Percentiles rank a stretch among this genome's conserved stretches.
Conservation (phyloP, 495 filamentous ascomycete genomes). For the Durotheca rogersii region DNA sequence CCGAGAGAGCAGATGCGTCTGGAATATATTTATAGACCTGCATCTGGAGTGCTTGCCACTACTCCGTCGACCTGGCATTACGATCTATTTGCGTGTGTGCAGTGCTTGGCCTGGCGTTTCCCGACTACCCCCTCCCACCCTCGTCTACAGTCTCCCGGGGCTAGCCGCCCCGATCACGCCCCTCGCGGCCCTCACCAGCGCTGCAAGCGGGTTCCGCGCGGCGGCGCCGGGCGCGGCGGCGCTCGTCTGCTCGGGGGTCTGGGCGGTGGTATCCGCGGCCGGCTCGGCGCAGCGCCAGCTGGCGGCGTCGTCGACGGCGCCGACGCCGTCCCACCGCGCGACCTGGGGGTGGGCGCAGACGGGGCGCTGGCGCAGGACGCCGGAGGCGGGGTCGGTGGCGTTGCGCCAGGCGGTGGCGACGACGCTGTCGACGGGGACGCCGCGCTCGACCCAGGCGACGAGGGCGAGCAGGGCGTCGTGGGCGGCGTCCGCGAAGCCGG, state of each 20-base stretch:
- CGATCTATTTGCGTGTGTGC: no score
- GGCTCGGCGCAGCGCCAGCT: constrained; percentile 33
- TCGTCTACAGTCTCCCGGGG: no score
- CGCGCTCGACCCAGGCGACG: constrained; percentile 51
- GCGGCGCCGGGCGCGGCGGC: no score
- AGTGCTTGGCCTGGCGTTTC: no score
- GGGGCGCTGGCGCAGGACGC: constrained; percentile 39
- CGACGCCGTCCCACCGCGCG: constrained; percentile 28
- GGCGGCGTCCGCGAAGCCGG: constrained; percentile 46
- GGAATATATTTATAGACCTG: no score
- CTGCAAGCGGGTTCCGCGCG: not conserved
- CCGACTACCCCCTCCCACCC: no score
- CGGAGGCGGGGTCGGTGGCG: constrained; percentile 26
- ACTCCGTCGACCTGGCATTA: no score
- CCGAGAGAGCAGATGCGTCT: no score
- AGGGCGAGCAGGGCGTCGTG: constrained; percentile 50
- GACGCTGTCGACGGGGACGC: constrained; percentile 32
- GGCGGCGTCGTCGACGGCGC: constrained; percentile 24
- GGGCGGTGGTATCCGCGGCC: no score
- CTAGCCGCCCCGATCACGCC: not conserved
- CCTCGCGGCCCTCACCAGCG: not conserved
- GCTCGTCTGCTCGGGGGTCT: no score
- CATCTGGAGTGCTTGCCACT: no score
- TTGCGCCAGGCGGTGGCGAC: constrained; percentile 45
- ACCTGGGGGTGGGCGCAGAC: constrained; percentile 43